phyloP scores from a whole-genome alignment of 1,284 basidiomycete species.

The Exobasidium cylindrosporum region DNA sequence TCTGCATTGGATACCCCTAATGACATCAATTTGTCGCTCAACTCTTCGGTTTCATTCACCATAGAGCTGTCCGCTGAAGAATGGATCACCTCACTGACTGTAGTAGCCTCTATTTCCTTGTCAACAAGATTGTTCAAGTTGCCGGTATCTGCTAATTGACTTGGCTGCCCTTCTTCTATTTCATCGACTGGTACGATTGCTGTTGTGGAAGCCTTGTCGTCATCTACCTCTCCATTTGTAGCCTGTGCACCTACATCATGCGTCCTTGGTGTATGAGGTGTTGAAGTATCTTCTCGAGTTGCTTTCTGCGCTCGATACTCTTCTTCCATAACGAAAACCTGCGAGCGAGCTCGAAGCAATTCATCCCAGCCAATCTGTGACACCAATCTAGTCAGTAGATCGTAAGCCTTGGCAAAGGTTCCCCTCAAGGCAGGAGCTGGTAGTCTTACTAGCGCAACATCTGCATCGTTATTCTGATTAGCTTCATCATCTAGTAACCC shows the following conservation, averaged over 20 bases:
- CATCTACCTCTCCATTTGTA: constrained; percentile 4
- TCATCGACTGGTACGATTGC: constrained; percentile 8
- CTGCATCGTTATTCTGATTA: constrained; percentile 83
- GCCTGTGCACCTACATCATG: not conserved
- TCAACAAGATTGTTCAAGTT: constrained; percentile 7
- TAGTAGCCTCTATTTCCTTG: not conserved
- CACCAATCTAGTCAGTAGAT: constrained; percentile 81
- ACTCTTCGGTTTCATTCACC: constrained; percentile 6
- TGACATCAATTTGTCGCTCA: constrained; percentile 15
- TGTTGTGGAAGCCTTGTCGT: constrained; percentile 4
- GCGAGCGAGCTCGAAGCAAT: constrained; percentile 84
- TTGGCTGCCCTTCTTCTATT: constrained; percentile 20
- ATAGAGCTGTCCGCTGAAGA: not conserved
- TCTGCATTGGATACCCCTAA: constrained; percentile 30
- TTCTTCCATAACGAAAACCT: constrained; percentile 99
- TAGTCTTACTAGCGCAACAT: constrained; percentile 84
- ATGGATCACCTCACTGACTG: no score
- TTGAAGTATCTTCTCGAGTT: constrained; percentile 15
- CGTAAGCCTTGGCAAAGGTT: constrained; percentile 92
- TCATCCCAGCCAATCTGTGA: constrained; percentile 98
- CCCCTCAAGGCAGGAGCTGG: constrained; percentile 91
- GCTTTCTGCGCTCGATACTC: constrained; percentile 74
- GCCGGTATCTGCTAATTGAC: constrained; percentile 6
- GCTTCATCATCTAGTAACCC: constrained; percentile 62
- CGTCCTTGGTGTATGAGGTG: not conserved